These are phyloP conservation scores for Metschnikowia amazonensis DNA, from an alignment of 805 yeast genomes.

Conservation along the genomic window DNA sequence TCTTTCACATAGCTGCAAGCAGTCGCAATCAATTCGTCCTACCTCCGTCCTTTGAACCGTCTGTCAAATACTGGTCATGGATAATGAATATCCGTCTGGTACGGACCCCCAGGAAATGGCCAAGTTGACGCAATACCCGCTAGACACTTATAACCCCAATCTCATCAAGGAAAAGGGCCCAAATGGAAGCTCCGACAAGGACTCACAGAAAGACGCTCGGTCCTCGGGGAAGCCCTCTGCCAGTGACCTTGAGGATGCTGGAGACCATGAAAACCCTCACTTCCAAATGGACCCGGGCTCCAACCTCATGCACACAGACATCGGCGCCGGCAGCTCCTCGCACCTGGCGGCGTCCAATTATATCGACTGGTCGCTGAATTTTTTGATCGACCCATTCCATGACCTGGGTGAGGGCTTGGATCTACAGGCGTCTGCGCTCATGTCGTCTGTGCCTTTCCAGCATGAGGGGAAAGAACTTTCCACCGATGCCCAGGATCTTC, in stretches of 20 bases:
- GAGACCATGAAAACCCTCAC: background rate
- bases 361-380: conserved; percentile 31
- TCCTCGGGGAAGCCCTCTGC: background rate
- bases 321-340: background rate
- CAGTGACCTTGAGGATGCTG: background rate
- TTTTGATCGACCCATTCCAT: conserved; percentile 30
- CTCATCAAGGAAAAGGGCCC: background rate
- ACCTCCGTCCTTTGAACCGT: background rate
- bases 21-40: background rate
- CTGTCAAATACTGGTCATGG: background rate
- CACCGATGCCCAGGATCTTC: background rate
- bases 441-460: conserved; percentile 2
- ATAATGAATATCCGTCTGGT: conserved; percentile 5
- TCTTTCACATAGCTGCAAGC: background rate
- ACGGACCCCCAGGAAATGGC: conserved; percentile 6
- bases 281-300: conserved; percentile 2
- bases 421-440: conserved; percentile 14
- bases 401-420: conserved; percentile 35
- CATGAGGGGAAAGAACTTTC: background rate
- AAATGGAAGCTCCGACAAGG: background rate
- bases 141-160: conserved; percentile 6
- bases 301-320: conserved; percentile 1
- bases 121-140: conserved; percentile 6
- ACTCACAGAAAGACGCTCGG: background rate
- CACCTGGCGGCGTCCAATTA: conserved; percentile 5